Evolutionary conservation across 2,329 filamentous ascomycete species (phyloP).

Genomic region (Pseudonectria buxi): DNA sequence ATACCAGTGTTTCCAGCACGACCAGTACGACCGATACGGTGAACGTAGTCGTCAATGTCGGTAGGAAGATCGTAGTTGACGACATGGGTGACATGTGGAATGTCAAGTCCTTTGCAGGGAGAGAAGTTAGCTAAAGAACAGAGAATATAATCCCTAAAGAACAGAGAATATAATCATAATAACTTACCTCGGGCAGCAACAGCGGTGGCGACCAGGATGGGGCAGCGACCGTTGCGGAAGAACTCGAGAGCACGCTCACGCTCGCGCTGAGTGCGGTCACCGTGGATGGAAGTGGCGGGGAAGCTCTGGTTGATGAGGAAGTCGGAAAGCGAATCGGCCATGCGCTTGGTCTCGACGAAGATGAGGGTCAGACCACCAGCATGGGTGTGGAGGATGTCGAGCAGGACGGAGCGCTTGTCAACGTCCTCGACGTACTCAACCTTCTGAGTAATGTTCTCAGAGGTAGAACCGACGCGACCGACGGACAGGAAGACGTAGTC

Average conservation of each 20-base stretch:
- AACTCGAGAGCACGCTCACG: constrained; percentile 96
- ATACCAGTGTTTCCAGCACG: constrained; percentile 99
- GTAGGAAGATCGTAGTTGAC: constrained; percentile 99
- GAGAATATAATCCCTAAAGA: too few species aligned
- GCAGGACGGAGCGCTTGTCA: constrained; percentile 95
- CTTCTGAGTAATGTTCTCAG: constrained; percentile 99
- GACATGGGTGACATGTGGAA: constrained; percentile 93
- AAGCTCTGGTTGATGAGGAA: constrained; percentile 99
- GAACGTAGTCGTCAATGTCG: constrained; percentile 97
- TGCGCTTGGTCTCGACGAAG: constrained; percentile 99
- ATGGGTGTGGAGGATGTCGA: constrained; percentile 96
- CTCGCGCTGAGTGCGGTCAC: constrained; percentile 96
- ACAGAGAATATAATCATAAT: too few species aligned
- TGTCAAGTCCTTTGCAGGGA: too few species aligned
- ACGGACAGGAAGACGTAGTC: constrained; percentile 99
- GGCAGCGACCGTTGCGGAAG: constrained; percentile 93
- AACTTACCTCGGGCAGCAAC: constrained; percentile 85
- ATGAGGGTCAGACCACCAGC: constrained; percentile 85
- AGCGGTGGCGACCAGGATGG: constrained; percentile 92
- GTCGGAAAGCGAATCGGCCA: constrained; percentile 95
- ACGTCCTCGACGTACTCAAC: constrained; percentile 94
- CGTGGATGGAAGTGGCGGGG: constrained; percentile 96
- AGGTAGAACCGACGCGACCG: constrained; percentile 95
- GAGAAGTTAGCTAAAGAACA: too few species aligned
- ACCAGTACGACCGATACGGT: constrained; percentile 98